Conservation (phyloP, 192 early-diverging fungal genomes). For the Backusella macrospora region DNA sequence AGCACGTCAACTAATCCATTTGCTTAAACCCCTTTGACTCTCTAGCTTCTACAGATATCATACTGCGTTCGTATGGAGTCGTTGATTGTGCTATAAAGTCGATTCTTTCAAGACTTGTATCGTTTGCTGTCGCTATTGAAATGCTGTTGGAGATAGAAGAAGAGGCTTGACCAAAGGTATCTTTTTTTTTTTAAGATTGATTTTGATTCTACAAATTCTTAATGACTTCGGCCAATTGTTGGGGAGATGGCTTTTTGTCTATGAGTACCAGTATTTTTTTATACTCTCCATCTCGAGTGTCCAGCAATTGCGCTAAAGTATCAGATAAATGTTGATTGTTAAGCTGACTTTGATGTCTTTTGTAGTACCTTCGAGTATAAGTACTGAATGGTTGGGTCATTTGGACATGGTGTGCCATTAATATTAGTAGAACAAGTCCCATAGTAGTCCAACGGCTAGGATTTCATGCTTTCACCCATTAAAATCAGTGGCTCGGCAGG, state of each 20-base stretch:
- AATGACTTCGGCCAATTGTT: background rate
- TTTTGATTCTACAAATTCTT: background rate
- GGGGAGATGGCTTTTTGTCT: background rate
- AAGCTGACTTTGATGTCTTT: background rate
- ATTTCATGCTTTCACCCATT: too few species aligned
- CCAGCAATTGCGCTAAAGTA: background rate
- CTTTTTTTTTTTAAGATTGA: background rate
- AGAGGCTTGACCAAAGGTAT: background rate
- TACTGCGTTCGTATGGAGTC: constrained; percentile 3
- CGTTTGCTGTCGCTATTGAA: background rate
- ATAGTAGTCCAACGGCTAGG: too few species aligned
- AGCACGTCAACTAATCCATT: constrained; percentile 10
- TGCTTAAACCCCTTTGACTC: background rate
- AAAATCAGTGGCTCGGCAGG: background rate
- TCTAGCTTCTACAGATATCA: constrained; percentile 1
- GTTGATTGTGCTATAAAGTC: constrained; percentile 1
- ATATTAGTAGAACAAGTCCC: too few species aligned
- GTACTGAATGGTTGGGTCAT: constrained; percentile 13
- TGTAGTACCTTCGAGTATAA: background rate
- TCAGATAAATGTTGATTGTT: constrained; percentile 7
- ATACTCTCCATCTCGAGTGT: background rate
- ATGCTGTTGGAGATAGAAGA: constrained; percentile 9
- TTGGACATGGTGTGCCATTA: background rate
- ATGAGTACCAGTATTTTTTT: constrained; percentile 10
- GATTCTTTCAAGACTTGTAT: background rate